Base-by-base conservation (phyloP, 2,329 filamentous ascomycete species). In the Cladobotryum protrusum region DNA sequence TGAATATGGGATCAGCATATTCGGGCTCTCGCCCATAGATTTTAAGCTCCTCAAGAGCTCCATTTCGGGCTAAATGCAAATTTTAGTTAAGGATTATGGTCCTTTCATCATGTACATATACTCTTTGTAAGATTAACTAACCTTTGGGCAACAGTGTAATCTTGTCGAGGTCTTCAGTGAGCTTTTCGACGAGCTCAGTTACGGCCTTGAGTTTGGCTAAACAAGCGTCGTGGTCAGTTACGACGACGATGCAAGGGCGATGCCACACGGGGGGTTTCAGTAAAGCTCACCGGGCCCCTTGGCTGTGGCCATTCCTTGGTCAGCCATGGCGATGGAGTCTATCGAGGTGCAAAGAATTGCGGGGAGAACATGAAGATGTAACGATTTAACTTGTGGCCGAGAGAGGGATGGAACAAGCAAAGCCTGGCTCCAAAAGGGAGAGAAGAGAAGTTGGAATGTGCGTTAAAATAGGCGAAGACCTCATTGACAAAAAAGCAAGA, bases 1-100 rank as follows among this genome's bases (percentile, higher is more conserved):
- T 86, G 68, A 93, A 96, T 51, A 97, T 92, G 1, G 89, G 86
- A 51, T 86, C 86, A 24, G 90, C 83, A 67, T 88, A 76, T 29
- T 72, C 73, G 7, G 85, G 81, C 59, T 86, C 83, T 53, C 90
- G 83, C 6, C 90, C 67, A 57, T 59, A 65, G 41, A 61, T 60
- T 67, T 96, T 96, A 44, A 96, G 74, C 58, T 89, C 72, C 57
- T 85, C 81, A 4, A 86, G 67, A 12, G 74, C 72, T 9, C 75
- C 68, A 58, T 82, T 78, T 54, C 82, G 78, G 61, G 87, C 87
- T 89, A 54, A 14, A 35, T 20, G 24, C 19, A 1, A 24, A 2
- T 13, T 20, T 32, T 14, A 14, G 13, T 12, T 6, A 20, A 13
- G 13, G 13, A 15, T 6, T 14, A 12, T 44, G 29, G 32, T 36